Base-by-base conservation (phyloP, 2,329 filamentous ascomycete species). In the Aspergillus carbonarius region DNA sequence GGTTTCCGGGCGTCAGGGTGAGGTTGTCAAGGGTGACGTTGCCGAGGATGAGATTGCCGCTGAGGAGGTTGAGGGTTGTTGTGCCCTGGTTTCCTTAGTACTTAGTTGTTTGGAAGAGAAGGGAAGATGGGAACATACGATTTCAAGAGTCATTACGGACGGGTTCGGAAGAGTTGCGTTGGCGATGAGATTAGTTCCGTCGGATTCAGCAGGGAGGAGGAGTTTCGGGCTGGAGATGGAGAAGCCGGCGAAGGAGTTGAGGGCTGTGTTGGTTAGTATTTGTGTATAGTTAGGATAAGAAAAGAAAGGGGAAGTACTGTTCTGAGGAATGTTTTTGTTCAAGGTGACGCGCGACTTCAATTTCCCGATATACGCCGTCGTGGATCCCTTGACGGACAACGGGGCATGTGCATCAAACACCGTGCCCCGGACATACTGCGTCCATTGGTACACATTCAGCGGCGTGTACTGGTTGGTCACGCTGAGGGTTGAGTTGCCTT, bases 101-200 rank as follows among this genome's bases (percentile, higher is more conserved):
- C n/a, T n/a, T n/a, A n/a, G n/a, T 12, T 1, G 20, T 35, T 25
- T 49, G 8, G 6, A 7, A 25, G 8, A 0, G 9, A 39, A 13
- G 15, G 23, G 9, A 20, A 17, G 32, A 17, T 12, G 8, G 27
- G 12, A 6, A 59, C 68, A n/a, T 63, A 71, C 69, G 59, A 87
- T 79, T 47, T 80, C 77, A 49, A 86, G 69, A 4, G 79, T 85
- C 70, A 85, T 71, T 27, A 83, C 75, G 1, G 83, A 84, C 0
- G 83, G 84, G 66, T 87, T 87, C 57, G 83, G 83, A 39, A 87
- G 81, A 34, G 72, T 77, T 54, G 83, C 80, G 49, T 76, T 80
- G 65, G 81, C 85, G 32, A 79, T 57, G 54, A 86, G 75, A 64
- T 86, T 87, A 34, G 80, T 79, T 56, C 79, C 79, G 60, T 83